Base-by-base conservation (phyloP, 768 basidiomycete genomes). In the Tylopilus rubrobrunneus region DNA sequence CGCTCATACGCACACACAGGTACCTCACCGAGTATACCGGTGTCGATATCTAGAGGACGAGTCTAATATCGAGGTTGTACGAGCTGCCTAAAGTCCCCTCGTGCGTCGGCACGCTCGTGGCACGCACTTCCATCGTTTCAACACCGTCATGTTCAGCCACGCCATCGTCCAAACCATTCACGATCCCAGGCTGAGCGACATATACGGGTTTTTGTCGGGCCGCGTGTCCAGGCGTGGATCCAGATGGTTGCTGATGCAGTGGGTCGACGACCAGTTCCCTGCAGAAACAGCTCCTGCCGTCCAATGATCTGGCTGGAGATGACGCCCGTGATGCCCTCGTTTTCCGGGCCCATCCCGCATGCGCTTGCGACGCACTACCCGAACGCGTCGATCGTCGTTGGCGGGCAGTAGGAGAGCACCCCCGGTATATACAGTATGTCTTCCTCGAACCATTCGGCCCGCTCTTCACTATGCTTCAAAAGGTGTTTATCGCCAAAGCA, bases 361-460 rank as follows among this genome's bases (percentile, higher is more conserved):
- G 69, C 69, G 12, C 51, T 76, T 27, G 34, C 64, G 0, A 48
- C 41, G 11, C 37, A 69, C 19, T 69, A 70, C 44, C 71, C 73
- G 8, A 71, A 73, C 47, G 67, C 71, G 11, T 67, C 69, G 1
- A 67, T 75, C 61, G 60, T 72, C 42, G 51, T 62, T 33, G 74
- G 74, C 8, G 64, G 66, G 45, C 63, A 64, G 33, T 76, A 74
- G 75, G 11, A 23, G 17, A 71, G 62, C 1, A 76, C 75, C 33
- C 10, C 33, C 6, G 12, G 33, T 34, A 9, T 4, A 4, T 57
- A 68, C 51, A 68, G 74, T 49, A 72, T 63, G 28, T 69, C 73
- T 76, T 76, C 59, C 68, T 76, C 37, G 69, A 74, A 53, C 74
- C 74, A 3, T 73, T 69, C 48, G 73, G 74, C 47, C 65, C 70